Conservation (phyloP, 2,329 filamentous ascomycete species). For the Hymenoscyphus fraxineus region DNA sequence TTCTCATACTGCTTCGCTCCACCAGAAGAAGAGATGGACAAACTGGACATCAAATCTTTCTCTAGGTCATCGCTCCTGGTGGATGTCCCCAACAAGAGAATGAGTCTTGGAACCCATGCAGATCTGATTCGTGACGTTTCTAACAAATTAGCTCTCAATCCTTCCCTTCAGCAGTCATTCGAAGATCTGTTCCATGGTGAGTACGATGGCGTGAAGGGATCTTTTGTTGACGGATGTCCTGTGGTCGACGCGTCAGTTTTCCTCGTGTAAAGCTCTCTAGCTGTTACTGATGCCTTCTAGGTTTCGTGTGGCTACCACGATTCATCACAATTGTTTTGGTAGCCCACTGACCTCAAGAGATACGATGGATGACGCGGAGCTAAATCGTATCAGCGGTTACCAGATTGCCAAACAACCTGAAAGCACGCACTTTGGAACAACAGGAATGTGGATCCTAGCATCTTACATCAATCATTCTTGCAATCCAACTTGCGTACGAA, state of each 20-base stretch:
- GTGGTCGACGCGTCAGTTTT: background rate
- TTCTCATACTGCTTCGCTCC: background rate
- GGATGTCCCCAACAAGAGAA: background rate
- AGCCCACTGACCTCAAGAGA: background rate
- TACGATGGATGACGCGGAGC: background rate
- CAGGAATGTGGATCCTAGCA: background rate
- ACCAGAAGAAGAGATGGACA: background rate
- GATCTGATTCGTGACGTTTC: background rate
- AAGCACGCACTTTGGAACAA: background rate
- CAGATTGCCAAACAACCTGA: background rate
- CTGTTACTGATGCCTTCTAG: background rate
- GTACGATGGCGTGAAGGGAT: background rate
- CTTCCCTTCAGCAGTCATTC: background rate
- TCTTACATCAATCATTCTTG: background rate
- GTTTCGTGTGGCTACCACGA: background rate
- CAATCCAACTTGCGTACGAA: background rate
- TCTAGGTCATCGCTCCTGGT: background rate
- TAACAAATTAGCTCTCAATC: background rate
- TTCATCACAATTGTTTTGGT: background rate
- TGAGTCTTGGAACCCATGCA: background rate
- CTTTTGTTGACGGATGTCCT: background rate
- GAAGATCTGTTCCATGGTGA: background rate
- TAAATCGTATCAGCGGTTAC: background rate
- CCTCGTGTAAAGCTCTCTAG: background rate
- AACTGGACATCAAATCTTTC: background rate